Evolutionary conservation across 768 basidiomycete genomes (phyloP).

Genomic region (Dacryopinax spathularia): DNA sequence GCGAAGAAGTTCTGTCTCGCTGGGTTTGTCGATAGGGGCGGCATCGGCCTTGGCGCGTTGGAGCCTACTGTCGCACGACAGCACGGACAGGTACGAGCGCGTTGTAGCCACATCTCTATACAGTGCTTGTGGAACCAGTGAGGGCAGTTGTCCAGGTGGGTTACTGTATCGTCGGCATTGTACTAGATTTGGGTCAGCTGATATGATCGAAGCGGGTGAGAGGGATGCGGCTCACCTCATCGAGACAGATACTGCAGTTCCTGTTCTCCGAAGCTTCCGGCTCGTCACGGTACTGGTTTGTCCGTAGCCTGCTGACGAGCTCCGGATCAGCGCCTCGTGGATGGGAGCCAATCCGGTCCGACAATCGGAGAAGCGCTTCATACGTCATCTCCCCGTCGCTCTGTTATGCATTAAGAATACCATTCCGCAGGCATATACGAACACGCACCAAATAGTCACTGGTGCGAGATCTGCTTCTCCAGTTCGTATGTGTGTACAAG

Average conservation of each 20-base stretch:
- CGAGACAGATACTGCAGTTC: neutral
- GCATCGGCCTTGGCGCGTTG: too few species aligned
- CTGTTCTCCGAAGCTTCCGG: neutral
- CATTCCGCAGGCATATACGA: neutral
- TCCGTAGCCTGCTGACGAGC: neutral
- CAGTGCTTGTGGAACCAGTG: conserved; percentile 2
- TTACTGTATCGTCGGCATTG: neutral
- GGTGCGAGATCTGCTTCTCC: neutral
- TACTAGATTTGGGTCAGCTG: neutral
- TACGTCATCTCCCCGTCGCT: neutral
- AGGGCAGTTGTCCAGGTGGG: neutral
- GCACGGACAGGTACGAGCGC: neutral
- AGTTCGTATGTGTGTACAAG: neutral
- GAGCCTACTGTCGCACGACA: neutral
- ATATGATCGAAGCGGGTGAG: neutral
- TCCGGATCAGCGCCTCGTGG: neutral
- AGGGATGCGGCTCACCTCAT: neutral
- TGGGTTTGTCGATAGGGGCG: neutral
- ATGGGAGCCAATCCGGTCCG: neutral
- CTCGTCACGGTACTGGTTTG: neutral
- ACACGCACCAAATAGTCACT: neutral
- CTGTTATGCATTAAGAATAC: neutral
- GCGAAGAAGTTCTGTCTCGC: neutral
- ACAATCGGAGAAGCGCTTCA: neutral
- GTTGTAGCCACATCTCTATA: neutral